Conservation (phyloP, 2,329 filamentous ascomycete species). For the Hyphodiscus sp. region DNA sequence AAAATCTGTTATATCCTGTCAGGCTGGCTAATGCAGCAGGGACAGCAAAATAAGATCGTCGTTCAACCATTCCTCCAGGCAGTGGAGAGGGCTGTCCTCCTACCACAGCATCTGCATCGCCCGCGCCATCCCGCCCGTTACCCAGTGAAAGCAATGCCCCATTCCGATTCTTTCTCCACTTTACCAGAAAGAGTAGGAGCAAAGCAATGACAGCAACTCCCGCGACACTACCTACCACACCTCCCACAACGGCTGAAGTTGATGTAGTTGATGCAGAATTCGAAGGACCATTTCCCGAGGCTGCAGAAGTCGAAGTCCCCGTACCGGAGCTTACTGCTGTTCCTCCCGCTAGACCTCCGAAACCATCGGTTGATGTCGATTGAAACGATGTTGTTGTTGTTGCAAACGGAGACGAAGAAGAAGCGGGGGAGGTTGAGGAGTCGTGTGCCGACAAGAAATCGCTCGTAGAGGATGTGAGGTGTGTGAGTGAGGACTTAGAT, state of each 20-base stretch:
- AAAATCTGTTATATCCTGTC: constrained; percentile 34
- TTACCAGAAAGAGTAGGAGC: constrained; percentile 45
- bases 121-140: constrained; percentile 30
- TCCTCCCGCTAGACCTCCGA: constrained; percentile 7
- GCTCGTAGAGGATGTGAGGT: constrained; percentile 3
- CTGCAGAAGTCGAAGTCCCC: constrained; percentile 15
- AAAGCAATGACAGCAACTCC: constrained; percentile 51
- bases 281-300: constrained; percentile 14
- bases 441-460: background rate
- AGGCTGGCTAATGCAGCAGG: constrained; percentile 43
- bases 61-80: constrained; percentile 39
- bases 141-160: constrained; percentile 9
- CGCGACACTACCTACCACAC: constrained; percentile 37
- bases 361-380: constrained; percentile 5
- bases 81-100: constrained; percentile 17
- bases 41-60: constrained; percentile 40
- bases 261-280: constrained; percentile 11
- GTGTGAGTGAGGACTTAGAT: constrained; percentile 4
- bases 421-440: background rate
- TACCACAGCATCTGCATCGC: constrained; percentile 25
- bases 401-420: background rate
- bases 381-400: constrained; percentile 2
- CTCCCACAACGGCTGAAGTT: constrained; percentile 26
- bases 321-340: constrained; percentile 4
- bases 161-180: constrained; percentile 45